phyloP scores from a whole-genome alignment of 2,329 filamentous ascomycete species.

The Byssochlamys sp. region DNA sequence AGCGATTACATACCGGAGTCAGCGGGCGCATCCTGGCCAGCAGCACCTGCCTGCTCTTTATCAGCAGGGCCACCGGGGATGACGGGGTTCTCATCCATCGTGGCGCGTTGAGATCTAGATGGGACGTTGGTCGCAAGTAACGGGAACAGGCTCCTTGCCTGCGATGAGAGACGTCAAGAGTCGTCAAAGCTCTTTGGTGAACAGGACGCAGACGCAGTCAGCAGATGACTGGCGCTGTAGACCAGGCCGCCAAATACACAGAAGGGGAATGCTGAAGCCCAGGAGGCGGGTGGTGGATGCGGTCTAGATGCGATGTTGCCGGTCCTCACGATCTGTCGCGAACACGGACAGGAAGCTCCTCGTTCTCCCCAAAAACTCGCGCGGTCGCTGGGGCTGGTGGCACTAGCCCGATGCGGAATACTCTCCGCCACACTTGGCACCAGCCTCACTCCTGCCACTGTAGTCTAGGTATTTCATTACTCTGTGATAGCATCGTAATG shows the following conservation, averaged over 20 bases:
- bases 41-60: slow-evolving; percentile 17
- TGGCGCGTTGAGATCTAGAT: slow-evolving; percentile 17
- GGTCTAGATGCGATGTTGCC: slow-evolving; percentile 2
- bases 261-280: not conserved
- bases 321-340: slow-evolving; percentile 5
- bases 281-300: slow-evolving; percentile 3
- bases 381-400: slow-evolving; percentile 4
- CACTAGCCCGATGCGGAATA: slow-evolving; percentile 5
- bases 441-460: not conserved
- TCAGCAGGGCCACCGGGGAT: slow-evolving; percentile 18
- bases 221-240: not conserved
- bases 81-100: slow-evolving; percentile 29
- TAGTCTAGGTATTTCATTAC: not conserved
- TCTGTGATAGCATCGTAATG: no score
- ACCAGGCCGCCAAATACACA: not conserved
- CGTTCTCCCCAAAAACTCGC: slow-evolving; percentile 10
- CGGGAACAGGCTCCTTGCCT: slow-evolving; percentile 22
- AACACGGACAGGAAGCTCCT: slow-evolving; percentile 7
- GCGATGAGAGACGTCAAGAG: slow-evolving; percentile 10
- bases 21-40: slow-evolving; percentile 20
- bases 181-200: slow-evolving; percentile 4
- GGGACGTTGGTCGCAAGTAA: slow-evolving; percentile 20
- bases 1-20: slow-evolving; percentile 3
- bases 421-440: not conserved
- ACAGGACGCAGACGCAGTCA: slow-evolving; percentile 3